Evolutionary conservation across 345 rosid genomes (phyloP).

Genomic region (Syzygium grande): DNA sequence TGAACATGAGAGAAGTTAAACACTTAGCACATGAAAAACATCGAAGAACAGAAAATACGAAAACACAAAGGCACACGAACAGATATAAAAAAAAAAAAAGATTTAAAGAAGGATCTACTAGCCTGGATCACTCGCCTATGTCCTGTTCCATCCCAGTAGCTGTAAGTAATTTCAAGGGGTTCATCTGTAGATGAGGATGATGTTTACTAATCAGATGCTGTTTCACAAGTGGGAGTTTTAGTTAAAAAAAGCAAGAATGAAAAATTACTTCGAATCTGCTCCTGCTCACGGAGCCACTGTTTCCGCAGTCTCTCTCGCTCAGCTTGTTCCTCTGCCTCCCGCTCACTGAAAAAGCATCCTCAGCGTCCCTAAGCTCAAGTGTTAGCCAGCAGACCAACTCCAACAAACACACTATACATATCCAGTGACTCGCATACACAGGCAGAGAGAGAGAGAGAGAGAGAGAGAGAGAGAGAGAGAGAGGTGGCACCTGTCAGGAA

Average conservation of each 20-base stretch:
- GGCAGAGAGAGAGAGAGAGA: not conserved
- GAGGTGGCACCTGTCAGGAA: constrained; percentile 84
- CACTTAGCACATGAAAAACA: not conserved
- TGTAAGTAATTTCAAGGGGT: constrained; percentile 93
- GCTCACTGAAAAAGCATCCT: constrained; percentile 93
- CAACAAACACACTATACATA: not conserved
- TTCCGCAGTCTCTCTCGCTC: constrained; percentile 93
- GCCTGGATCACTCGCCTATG: constrained; percentile 92
- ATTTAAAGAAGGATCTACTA: constrained; percentile 11
- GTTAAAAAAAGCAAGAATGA: not conserved
- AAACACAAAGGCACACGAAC: not conserved
- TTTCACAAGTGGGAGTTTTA: not conserved
- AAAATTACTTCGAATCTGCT: constrained; percentile 71
- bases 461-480: not conserved
- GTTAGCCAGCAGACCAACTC: constrained; percentile 27
- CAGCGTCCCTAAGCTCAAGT: constrained; percentile 54
- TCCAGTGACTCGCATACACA: not conserved
- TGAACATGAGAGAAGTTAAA: constrained; percentile 5
- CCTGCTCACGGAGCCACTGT: constrained; percentile 86
- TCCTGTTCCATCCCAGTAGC: constrained; percentile 99
- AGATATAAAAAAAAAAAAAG: not conserved
- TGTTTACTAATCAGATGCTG: not conserved
- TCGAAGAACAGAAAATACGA: not conserved
- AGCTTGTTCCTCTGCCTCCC: constrained; percentile 99
- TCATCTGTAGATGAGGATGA: constrained; percentile 44